Conservation (phyloP, 345 rosid genomes). For the Pugionium cornutum region DNA sequence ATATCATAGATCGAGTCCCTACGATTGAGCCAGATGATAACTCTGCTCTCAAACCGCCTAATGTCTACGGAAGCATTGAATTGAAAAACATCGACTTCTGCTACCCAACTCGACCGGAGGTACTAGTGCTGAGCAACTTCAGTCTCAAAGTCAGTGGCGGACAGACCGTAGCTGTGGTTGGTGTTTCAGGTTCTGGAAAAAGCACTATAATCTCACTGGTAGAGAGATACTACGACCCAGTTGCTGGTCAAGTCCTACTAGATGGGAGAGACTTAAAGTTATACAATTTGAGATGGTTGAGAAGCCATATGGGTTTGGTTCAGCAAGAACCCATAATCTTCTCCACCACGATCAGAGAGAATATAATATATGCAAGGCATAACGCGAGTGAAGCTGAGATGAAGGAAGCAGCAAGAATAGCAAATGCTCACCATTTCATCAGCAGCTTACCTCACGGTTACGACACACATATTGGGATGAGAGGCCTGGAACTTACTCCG, state of each 20-base stretch:
- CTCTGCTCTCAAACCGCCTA: conserved; percentile 86
- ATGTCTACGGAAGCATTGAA: conserved; percentile 95
- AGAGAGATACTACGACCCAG: conserved; percentile 95
- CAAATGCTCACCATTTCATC: conserved; percentile 98
- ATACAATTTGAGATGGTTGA: conserved; percentile 91
- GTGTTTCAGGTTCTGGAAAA: conserved; percentile 99
- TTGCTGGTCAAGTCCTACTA: conserved; percentile 91
- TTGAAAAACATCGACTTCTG: conserved; percentile 94
- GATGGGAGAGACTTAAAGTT: conserved; percentile 90
- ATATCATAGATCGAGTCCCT: conserved; percentile 93
- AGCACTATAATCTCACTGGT: conserved; percentile 94
- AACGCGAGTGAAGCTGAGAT: conserved; percentile 97
- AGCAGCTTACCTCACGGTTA: conserved; percentile 98
- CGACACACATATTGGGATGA: conserved; percentile 97
- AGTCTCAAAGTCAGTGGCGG: conserved; percentile 94
- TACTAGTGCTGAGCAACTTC: conserved; percentile 93
- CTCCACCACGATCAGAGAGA: conserved; percentile 92
- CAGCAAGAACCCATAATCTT: conserved; percentile 98
- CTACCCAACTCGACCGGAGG: conserved; percentile 88
- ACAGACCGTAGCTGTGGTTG: conserved; percentile 97
- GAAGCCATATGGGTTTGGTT: conserved; percentile 92
- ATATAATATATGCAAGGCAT: conserved; percentile 96
- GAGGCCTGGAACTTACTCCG: conserved; percentile 96
- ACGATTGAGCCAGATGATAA: conserved; percentile 95
- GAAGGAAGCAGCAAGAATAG: conserved; percentile 99